Evolutionary conservation across 2,329 filamentous ascomycete genomes (phyloP).

Genomic region (Fusarium sp.): DNA sequence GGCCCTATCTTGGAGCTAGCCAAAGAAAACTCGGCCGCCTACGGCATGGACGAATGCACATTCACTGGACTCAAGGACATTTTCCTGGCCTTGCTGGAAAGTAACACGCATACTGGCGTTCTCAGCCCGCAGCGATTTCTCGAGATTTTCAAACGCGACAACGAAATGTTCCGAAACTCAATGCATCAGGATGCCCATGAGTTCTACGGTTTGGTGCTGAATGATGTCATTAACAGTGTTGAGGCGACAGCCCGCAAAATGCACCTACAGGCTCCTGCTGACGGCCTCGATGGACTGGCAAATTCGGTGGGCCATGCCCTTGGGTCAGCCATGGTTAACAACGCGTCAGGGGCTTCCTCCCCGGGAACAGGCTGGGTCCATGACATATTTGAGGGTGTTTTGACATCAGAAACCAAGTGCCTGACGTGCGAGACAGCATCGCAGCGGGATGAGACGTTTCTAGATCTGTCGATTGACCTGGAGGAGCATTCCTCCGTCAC

Average conservation of each 20-base stretch:
- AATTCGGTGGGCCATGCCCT: slow-evolving; percentile 61
- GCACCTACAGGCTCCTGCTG: slow-evolving; percentile 49
- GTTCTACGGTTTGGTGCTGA: slow-evolving; percentile 94
- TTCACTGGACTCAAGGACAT: slow-evolving; percentile 97
- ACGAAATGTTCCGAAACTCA: slow-evolving; percentile 96
- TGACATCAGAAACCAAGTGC: slow-evolving; percentile 97
- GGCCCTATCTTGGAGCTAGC: slow-evolving; percentile 89
- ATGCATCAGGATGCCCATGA: slow-evolving; percentile 99
- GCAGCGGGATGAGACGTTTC: slow-evolving; percentile 93
- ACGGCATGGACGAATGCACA: slow-evolving; percentile 94
- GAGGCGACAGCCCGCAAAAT: slow-evolving; percentile 83
- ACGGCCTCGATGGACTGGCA: slow-evolving; percentile 55
- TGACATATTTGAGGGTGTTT: slow-evolving; percentile 92
- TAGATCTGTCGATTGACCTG: slow-evolving; percentile 95
- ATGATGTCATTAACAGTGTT: slow-evolving; percentile 94
- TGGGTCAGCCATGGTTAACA: slow-evolving; percentile 49
- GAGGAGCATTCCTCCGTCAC: slow-evolving; percentile 97
- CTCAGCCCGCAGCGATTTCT: slow-evolving; percentile 93
- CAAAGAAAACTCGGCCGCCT: slow-evolving; percentile 81
- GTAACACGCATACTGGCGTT: slow-evolving; percentile 85
- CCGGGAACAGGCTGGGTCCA: slow-evolving; percentile 90
- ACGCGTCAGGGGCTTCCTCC: slow-evolving; percentile 61
- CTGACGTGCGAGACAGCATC: slow-evolving; percentile 96
- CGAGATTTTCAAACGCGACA: slow-evolving; percentile 92
- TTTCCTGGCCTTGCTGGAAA: slow-evolving; percentile 88